These are phyloP conservation scores for Chytridium lagenaria DNA, from an alignment of 371 early-diverging fungal species.

Conservation along the genomic window DNA sequence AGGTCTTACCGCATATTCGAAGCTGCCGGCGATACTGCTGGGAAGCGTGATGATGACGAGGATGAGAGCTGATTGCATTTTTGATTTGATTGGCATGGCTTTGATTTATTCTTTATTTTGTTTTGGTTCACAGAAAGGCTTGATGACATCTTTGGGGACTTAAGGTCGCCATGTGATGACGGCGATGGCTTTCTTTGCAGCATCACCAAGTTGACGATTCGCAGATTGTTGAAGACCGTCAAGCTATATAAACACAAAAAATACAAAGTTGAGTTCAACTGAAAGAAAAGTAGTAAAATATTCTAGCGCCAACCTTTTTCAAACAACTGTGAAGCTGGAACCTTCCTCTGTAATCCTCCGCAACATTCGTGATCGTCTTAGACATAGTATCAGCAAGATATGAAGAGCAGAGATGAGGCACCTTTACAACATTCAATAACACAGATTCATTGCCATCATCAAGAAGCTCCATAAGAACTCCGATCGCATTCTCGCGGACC, in stretches of 20 bases:
- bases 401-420: too few species aligned
- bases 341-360: slow-evolving; percentile 61
- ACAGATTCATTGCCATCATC: slow-evolving; percentile 50
- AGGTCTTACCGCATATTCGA: background rate
- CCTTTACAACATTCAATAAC: slow-evolving; percentile 56
- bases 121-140: too few species aligned
- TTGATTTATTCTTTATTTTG: too few species aligned
- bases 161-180: slow-evolving; percentile 61
- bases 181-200: slow-evolving; percentile 51
- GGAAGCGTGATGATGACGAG: too few species aligned
- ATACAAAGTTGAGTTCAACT: background rate
- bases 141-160: background rate
- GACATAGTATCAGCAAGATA: background rate
- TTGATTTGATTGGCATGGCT: too few species aligned
- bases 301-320: slow-evolving; percentile 42
- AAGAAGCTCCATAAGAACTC: slow-evolving; percentile 48
- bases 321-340: slow-evolving; percentile 55
- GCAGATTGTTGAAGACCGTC: slow-evolving; percentile 34
- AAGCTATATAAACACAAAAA: slow-evolving; percentile 27
- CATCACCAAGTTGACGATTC: slow-evolving; percentile 47
- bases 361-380: slow-evolving; percentile 57
- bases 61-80: too few species aligned
- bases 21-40: too few species aligned
- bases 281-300: background rate
- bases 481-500: slow-evolving; percentile 53